A percentile compares a stretch with the other conserved stretches of the same genome.
Evolutionary conservation across 371 early-diverging fungal genomes (phyloP).

Genomic region (Mucor saturninus): DNA sequence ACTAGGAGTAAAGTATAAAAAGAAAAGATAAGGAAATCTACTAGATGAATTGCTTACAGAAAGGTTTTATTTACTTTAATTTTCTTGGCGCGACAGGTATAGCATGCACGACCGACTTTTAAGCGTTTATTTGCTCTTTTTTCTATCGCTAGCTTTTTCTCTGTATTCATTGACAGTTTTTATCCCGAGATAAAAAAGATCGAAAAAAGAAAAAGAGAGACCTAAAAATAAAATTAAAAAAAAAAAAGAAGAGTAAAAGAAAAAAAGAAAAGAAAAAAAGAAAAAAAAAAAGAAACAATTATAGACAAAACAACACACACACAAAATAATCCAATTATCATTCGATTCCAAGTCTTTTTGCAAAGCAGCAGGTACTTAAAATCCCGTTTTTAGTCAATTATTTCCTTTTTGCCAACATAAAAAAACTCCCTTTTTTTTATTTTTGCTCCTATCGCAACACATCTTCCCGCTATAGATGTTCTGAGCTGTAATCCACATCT

Average conservation of each 20-base stretch:
- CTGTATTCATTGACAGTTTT: slow-evolving; percentile 3
- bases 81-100: slow-evolving; percentile 54
- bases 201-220: background rate
- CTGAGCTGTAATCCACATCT: too few species aligned
- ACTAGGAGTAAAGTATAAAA: slow-evolving; percentile 26
- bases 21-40: background rate
- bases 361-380: background rate
- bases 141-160: background rate
- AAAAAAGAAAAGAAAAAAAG: background rate
- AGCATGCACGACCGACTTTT: slow-evolving; percentile 51
- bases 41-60: too few species aligned
- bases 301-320: background rate
- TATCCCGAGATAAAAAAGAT: background rate
- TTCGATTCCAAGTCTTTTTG: background rate
- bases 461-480: too few species aligned
- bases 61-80: slow-evolving; percentile 41
- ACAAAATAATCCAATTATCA: background rate
- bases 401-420: background rate
- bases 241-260: background rate
- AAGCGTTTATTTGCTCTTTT: slow-evolving; percentile 30
- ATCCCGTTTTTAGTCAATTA: slow-evolving; percentile 8
- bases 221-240: background rate
- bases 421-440: background rate
- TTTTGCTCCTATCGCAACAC: background rate
- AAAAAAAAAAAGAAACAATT: background rate